Evolutionary conservation across 495 filamentous ascomycete species (phyloP).

Genomic region (Pseudoneurospora amorphoporcata): DNA sequence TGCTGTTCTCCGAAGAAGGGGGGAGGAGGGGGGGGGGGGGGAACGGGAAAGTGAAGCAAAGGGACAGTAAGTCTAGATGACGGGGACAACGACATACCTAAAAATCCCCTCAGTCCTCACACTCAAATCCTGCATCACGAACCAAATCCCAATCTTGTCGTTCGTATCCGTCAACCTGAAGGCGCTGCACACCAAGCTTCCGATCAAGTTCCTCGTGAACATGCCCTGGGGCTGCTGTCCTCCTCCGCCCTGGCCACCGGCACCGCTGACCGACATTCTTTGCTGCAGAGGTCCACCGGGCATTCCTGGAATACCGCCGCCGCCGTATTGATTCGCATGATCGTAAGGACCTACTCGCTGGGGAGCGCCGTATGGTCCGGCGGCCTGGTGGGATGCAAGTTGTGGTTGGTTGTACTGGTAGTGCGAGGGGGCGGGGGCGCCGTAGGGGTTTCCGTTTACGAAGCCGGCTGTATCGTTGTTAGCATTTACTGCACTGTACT

Average conservation of each 20-base stretch:
- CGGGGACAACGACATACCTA: conserved; percentile 46
- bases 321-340: neutral
- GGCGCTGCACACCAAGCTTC: conserved; percentile 82
- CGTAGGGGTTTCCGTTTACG: conserved; percentile 10
- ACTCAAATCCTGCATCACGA: conserved; percentile 90
- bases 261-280: conserved; percentile 26
- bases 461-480: conserved; percentile 6
- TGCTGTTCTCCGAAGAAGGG: neutral
- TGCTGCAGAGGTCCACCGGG: conserved; percentile 2
- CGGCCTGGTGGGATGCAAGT: conserved; percentile 9
- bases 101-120: conserved; percentile 88
- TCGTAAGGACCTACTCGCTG: conserved; percentile 12
- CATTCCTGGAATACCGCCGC: conserved; percentile 3
- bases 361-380: conserved; percentile 13
- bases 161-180: conserved; percentile 75
- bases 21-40: neutral
- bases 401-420: conserved; percentile 15
- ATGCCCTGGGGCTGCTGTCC: conserved; percentile 56
- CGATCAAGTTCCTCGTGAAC: conserved; percentile 95
- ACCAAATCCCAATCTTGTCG: conserved; percentile 89
- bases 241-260: conserved; percentile 3
- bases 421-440: conserved; percentile 16
- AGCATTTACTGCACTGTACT: neutral
- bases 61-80: no score
- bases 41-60: neutral